Base-by-base conservation (phyloP, 2,329 filamentous ascomycete genomes). In the Chaetomiaceae sp. region DNA sequence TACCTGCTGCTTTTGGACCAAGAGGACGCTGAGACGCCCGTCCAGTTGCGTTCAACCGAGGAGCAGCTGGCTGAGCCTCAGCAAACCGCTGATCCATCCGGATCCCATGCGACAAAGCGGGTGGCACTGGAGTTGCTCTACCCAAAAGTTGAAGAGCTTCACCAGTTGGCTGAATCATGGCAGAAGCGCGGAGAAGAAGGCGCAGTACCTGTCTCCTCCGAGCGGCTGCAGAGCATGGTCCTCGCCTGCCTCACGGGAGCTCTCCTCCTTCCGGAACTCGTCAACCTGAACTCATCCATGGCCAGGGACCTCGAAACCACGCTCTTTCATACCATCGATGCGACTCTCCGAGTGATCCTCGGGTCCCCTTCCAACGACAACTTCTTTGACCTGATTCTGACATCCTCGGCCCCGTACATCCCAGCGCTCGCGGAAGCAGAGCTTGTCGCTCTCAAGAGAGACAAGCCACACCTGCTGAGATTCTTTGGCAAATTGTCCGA, bases 1-100 rank as follows among this genome's bases (percentile, higher is more conserved):
- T 86, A 85, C 57, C 70, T 84, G 5, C 69, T 85, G 2, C 71
- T 84, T 1, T 68, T 84, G 11, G 71, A 76, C 1, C 66, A 70
- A 15, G 55, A 62, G n/a, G 51, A 53, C 27, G 29, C 15, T 11
- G 46, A 46, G 25, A 40, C n/a, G 20, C 29, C 39, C 23, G 44
- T 40, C 14, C 14, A 46, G 8, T 9, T 37, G 15, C 20, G 15
- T 6, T 45, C 31, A 14, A 17, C 42, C 6, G 52, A 59, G 3
- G 51, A 58, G 39, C 46, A 48, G 33, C 19, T 33, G 22, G 6
- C 31, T 12, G 60, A 63, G 23, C 17, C 53, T 6, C 51, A 60
- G 31, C 64, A 67, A 17, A 59, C 65, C 8, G 59, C 59, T 29
- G 71, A 74, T 51, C 64, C 68, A n/a, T 63, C 68, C 3, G 69